Conservation (phyloP, 345 rosid species). For the Carallia pectinifolia region DNA sequence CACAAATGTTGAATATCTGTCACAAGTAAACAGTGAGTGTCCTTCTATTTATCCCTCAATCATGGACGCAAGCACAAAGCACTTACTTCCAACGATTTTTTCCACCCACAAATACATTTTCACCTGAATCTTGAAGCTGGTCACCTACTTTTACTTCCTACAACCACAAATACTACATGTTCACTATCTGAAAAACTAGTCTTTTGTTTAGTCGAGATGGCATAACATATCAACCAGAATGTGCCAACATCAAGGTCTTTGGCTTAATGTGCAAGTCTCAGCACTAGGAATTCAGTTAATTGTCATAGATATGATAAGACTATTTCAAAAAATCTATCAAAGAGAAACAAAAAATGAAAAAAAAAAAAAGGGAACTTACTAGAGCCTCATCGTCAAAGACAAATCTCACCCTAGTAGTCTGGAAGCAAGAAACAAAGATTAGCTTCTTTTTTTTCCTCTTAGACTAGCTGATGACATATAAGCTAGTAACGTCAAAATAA, state of each 20-base stretch:
- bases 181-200: not conserved
- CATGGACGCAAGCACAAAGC: not conserved
- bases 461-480: not conserved
- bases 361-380: constrained; percentile 41
- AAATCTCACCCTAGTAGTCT: constrained; percentile 75
- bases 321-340: not conserved
- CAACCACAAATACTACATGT: constrained; percentile 10
- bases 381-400: constrained; percentile 65
- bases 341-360: not conserved
- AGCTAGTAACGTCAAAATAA: not conserved
- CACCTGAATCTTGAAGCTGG: constrained; percentile 65
- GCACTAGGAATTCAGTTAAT: too few relatives aligned
- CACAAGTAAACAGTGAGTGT: constrained; percentile 4
- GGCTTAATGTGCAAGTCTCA: not conserved
- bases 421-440: constrained; percentile 25
- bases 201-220: not conserved
- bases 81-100: constrained; percentile 82
- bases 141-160: constrained; percentile 75
- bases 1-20: constrained; percentile 67
- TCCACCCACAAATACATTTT: constrained; percentile 72
- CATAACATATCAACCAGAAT: not conserved
- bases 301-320: not conserved
- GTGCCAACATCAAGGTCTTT: not conserved
- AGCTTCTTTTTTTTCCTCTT: not conserved
- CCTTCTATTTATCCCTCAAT: not conserved